Percentiles rank a stretch among this genome's conserved stretches.
Conservation (phyloP, 2,329 filamentous ascomycete species). For the Colletotrichum sublineola region DNA sequence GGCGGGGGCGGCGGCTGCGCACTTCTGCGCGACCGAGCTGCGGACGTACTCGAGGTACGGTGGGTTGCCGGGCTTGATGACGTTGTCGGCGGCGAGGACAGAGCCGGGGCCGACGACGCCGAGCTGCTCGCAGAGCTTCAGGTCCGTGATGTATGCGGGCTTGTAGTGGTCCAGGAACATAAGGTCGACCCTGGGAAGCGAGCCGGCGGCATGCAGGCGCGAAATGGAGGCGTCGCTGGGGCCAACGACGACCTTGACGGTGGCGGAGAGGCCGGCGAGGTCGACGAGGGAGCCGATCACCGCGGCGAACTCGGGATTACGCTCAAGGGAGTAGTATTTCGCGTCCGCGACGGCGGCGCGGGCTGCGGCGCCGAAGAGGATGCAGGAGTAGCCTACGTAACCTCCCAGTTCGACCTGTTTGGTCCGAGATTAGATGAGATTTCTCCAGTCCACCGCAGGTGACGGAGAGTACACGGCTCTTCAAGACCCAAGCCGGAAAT, state of each 20-base stretch:
- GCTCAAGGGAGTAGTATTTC: slow-evolving; percentile 79
- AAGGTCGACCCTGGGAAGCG: slow-evolving; percentile 73
- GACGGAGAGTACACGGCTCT: not conserved
- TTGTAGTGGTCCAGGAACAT: slow-evolving; percentile 88
- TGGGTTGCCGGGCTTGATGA: slow-evolving; percentile 79
- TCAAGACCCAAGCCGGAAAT: not conserved
- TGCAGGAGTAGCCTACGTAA: slow-evolving; percentile 85
- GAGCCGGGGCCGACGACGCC: slow-evolving; percentile 73
- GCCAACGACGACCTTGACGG: slow-evolving; percentile 79
- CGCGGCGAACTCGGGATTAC: slow-evolving; percentile 79
- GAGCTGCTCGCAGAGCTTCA: slow-evolving; percentile 82
- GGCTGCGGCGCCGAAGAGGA: slow-evolving; percentile 79
- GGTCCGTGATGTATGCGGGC: slow-evolving; percentile 78
- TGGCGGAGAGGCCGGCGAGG: slow-evolving; percentile 78
- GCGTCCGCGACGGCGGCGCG: slow-evolving; percentile 68
- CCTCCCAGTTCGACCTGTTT: slow-evolving; percentile 78
- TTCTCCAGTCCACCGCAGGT: not conserved
- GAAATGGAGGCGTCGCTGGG: slow-evolving; percentile 75
- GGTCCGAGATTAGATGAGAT: slow-evolving; percentile 3
- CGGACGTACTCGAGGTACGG: slow-evolving; percentile 79
- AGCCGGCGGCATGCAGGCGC: slow-evolving; percentile 67
- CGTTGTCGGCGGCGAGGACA: slow-evolving; percentile 77
- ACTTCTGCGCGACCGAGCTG: slow-evolving; percentile 73
- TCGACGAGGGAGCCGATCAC: slow-evolving; percentile 78
- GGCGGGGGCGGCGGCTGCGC: slow-evolving; percentile 50